These are phyloP conservation scores for Fragilaria crotonensis DNA, from an alignment of 108 stramenopile species.

Conservation along the genomic window DNA sequence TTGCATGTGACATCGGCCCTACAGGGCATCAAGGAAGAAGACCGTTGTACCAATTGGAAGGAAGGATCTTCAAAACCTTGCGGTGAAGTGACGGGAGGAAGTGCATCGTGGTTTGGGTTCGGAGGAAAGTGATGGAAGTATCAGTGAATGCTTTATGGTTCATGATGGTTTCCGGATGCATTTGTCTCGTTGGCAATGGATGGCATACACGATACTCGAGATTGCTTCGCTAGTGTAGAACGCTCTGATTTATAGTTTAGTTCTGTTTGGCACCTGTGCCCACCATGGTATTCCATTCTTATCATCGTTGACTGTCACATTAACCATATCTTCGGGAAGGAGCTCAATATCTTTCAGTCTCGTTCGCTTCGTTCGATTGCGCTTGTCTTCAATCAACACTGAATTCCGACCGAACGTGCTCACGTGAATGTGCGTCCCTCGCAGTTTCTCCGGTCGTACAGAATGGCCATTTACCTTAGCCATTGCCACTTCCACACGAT, in stretches of 20 bases:
- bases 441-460: conserved; percentile 52
- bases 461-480: conserved; percentile 56
- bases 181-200: too few species aligned
- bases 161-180: too few species aligned
- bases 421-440: conserved; percentile 26
- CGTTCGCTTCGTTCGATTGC: conserved; percentile 30
- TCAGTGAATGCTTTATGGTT: too few species aligned
- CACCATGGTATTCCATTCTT: conserved; percentile 8
- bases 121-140: too few species aligned
- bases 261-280: conserved; percentile 2
- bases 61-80: conserved; percentile 25
- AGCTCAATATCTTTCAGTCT: background rate
- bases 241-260: background rate
- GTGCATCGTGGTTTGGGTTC: too few species aligned
- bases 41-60: conserved; percentile 39
- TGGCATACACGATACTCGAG: too few species aligned
- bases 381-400: conserved; percentile 59
- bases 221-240: too few species aligned
- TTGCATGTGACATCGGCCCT: conserved; percentile 36
- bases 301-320: background rate
- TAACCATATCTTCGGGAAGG: background rate
- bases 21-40: conserved; percentile 20
- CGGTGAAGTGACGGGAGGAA: too few species aligned
- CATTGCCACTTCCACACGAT: conserved; percentile 70
- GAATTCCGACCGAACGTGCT: conserved; percentile 38